Evolutionary conservation across 768 basidiomycete species (phyloP), one percentile per base, ranked within the genome.

Genomic region (Tricholoma furcatifolium): DNA sequence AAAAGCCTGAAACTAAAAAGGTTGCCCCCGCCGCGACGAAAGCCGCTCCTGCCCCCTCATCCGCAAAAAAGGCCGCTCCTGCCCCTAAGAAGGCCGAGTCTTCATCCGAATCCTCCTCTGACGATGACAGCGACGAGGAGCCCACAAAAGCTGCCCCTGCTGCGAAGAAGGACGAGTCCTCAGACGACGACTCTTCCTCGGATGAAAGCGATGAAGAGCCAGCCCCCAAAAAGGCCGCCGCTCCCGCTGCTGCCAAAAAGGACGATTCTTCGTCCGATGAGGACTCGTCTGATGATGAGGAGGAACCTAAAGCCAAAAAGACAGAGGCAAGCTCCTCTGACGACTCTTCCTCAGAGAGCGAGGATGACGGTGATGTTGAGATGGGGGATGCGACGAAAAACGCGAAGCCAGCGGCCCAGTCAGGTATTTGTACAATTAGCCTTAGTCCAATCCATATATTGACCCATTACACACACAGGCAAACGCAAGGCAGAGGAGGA

Each of bases 401-500:
- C 50, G 68, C 72, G 27, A 27, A 27, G 9, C 62, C 68, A 7
- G 60, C 70, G 41, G 59, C 71, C 51, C 67, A 70, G 27, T 69
- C 74, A 60, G 74, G 80, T 80, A 40, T 34, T 62, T 64, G 36
- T 34, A 44, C 34, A 43, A 57, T 59, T 40, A 48, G 17, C 17
- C n/a, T 43, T 4, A 34, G n/a, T 23, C n/a, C 27, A 15, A 12
- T 17, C 31, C 15, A 30, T 32, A 15, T 42, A 18, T 17, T 21
- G 38, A 24, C 32, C 23, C 15, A 46, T 31, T 20, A 32, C 20
- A 47, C 20, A 47, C 35, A 38, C 23, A 78, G 85, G 80, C 55
- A 96, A 96, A 72, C 87, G 93, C 61, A 95, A 95, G 72, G 91
- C 89, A 24, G 82, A 84, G 23, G 81, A 79, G 18, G 81, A 81